Percentiles rank a stretch among this genome's conserved stretches.
phyloP scores from a whole-genome alignment of 139 green algal genomes.

The Ettlia oleoabundans region DNA sequence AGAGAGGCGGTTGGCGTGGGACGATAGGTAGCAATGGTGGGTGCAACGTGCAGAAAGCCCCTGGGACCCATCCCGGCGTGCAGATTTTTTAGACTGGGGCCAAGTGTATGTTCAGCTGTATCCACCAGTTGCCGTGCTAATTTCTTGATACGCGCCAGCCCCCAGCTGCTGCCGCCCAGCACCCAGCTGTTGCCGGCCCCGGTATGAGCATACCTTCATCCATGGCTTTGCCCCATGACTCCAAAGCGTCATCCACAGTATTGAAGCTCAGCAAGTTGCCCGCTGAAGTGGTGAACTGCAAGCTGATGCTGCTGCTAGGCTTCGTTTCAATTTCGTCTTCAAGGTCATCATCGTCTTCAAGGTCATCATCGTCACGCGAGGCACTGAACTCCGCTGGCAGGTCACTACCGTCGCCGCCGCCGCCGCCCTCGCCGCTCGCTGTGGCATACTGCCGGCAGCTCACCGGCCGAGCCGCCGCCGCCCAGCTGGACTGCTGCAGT shows the following conservation, averaged over 20 bases:
- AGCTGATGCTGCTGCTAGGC: neutral
- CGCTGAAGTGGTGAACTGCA: neutral
- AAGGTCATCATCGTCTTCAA: too few species aligned
- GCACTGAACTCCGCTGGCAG: neutral
- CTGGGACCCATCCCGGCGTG: too few species aligned
- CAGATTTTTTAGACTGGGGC: too few species aligned
- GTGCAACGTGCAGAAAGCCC: too few species aligned
- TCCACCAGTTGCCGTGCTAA: too few species aligned
- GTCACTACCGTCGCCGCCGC: neutral
- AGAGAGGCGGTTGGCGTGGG: neutral
- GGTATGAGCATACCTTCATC: slow-evolving; percentile 37
- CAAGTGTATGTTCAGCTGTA: too few species aligned
- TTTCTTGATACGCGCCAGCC: neutral
- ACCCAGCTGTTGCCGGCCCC: neutral
- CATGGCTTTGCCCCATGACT: slow-evolving; percentile 44
- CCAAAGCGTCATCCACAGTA: slow-evolving; percentile 12
- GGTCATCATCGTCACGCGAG: too few species aligned
- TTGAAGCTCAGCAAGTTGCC: neutral
- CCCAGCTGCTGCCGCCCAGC: neutral
- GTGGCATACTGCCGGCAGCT: slow-evolving; percentile 13
- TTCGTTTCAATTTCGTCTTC: too few species aligned
- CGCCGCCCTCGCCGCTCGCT: neutral
- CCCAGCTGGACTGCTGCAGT: neutral
- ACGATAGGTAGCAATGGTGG: neutral
- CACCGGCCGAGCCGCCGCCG: neutral